A percentile compares a stretch with the other conserved stretches of the same genome.
phyloP scores from a whole-genome alignment of 148 eudicot genomes.

The Rhododendron vialii region DNA sequence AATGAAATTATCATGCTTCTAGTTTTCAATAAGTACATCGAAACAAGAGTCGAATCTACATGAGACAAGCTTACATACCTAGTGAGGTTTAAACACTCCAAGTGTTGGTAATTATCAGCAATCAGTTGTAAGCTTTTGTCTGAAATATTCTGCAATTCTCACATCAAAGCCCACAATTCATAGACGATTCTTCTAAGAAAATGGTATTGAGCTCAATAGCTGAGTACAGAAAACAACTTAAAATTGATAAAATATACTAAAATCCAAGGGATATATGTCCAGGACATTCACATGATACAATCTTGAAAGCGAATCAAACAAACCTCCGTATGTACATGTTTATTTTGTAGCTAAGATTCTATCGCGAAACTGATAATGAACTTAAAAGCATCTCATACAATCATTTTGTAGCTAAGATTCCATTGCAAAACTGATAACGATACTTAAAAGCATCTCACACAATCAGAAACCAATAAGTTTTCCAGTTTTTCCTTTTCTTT shows the following conservation, averaged over 20 bases:
- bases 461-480: neutral
- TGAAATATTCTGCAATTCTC: slow-evolving; percentile 55
- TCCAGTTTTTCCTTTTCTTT: neutral
- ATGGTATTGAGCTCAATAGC: neutral
- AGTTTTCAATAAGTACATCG: neutral
- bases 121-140: slow-evolving; percentile 69
- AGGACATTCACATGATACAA: neutral
- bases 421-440: neutral
- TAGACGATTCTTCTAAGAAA: neutral
- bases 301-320: neutral
- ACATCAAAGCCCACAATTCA: slow-evolving; percentile 1
- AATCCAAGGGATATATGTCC: neutral
- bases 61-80: slow-evolving; percentile 39
- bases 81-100: slow-evolving; percentile 72
- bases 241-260: neutral
- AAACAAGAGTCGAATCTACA: neutral
- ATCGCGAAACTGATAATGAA: neutral
- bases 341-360: neutral
- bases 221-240: neutral
- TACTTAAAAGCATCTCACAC: neutral
- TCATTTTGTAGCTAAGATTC: too few relatives aligned
- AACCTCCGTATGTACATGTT: neutral
- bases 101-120: slow-evolving; percentile 50
- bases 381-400: neutral
- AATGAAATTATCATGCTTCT: neutral